Conservation (phyloP, 176 grass and related monocot genomes). For the Hyparrhenia diplandra region DNA sequence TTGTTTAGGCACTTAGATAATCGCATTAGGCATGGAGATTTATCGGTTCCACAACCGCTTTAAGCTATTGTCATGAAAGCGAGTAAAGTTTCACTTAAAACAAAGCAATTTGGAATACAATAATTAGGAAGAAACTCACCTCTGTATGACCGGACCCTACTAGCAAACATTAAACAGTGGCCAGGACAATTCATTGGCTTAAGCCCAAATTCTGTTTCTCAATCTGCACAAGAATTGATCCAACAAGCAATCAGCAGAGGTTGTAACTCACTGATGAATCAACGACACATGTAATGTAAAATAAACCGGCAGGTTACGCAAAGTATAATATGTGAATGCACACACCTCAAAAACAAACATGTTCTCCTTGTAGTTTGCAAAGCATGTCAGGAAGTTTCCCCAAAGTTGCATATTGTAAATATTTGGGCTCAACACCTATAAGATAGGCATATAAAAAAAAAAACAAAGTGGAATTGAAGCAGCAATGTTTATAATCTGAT, state of each 20-base stretch:
- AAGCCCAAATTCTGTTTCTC: slow-evolving; percentile 98
- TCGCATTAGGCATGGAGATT: background rate
- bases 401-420: slow-evolving; percentile 99
- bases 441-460: slow-evolving; percentile 2
- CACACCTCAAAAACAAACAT: slow-evolving; percentile 97
- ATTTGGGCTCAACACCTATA: slow-evolving; percentile 90
- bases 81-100: background rate
- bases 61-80: background rate
- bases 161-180: slow-evolving; percentile 96
- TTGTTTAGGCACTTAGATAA: background rate
- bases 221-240: slow-evolving; percentile 46
- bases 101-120: slow-evolving; percentile 3
- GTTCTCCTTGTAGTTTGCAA: slow-evolving; percentile 97
- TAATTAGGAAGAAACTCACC: slow-evolving; percentile 45
- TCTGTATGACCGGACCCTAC: slow-evolving; percentile 92
- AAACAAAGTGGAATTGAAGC: background rate
- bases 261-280: no score
- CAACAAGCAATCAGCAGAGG: background rate
- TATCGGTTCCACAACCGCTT: background rate
- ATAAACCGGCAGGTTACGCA: background rate
- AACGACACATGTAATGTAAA: background rate
- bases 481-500: background rate
- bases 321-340: background rate
- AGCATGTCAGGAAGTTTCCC: slow-evolving; percentile 98
- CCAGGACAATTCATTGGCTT: slow-evolving; percentile 99